Evolutionary conservation across 768 basidiomycete genomes (phyloP).

Genomic region (Ephemerocybe angulata): DNA sequence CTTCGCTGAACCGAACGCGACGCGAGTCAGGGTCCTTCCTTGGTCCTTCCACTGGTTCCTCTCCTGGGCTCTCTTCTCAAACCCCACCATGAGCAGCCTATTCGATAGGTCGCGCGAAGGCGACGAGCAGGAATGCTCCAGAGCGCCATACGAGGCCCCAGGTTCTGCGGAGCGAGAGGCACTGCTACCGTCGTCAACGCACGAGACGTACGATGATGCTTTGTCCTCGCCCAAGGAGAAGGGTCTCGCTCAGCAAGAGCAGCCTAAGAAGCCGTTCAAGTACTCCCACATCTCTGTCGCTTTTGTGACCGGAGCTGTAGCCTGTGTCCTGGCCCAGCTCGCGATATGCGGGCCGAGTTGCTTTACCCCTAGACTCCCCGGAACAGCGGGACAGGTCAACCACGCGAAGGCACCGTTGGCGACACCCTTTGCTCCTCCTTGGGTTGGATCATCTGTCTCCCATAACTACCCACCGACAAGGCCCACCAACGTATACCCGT

Average conservation of each 20-base stretch:
- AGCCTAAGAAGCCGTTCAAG: background rate
- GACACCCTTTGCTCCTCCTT: slow-evolving; percentile 52
- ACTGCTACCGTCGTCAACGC: slow-evolving; percentile 22
- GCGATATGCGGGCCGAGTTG: slow-evolving; percentile 41
- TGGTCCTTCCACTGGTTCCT: no score
- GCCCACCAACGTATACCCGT: slow-evolving; percentile 70
- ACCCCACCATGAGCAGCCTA: background rate
- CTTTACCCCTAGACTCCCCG: slow-evolving; percentile 23
- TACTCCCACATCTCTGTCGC: slow-evolving; percentile 39
- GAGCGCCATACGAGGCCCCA: slow-evolving; percentile 8
- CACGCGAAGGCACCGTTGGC: slow-evolving; percentile 14
- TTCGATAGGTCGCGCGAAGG: background rate
- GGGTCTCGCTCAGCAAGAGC: background rate
- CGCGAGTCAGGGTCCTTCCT: no score
- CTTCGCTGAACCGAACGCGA: no score
- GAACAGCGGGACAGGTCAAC: slow-evolving; percentile 7
- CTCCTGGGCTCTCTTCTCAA: background rate
- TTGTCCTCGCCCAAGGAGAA: background rate
- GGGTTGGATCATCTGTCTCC: slow-evolving; percentile 67
- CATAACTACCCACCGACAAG: slow-evolving; percentile 69
- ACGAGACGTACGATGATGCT: slow-evolving; percentile 5
- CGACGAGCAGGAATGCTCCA: background rate
- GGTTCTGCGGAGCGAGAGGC: slow-evolving; percentile 24
- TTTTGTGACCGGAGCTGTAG: slow-evolving; percentile 51
- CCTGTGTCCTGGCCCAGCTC: slow-evolving; percentile 49